Conservation (phyloP, 2,329 filamentous ascomycete genomes). For the Diaporthe citrichinensis region DNA sequence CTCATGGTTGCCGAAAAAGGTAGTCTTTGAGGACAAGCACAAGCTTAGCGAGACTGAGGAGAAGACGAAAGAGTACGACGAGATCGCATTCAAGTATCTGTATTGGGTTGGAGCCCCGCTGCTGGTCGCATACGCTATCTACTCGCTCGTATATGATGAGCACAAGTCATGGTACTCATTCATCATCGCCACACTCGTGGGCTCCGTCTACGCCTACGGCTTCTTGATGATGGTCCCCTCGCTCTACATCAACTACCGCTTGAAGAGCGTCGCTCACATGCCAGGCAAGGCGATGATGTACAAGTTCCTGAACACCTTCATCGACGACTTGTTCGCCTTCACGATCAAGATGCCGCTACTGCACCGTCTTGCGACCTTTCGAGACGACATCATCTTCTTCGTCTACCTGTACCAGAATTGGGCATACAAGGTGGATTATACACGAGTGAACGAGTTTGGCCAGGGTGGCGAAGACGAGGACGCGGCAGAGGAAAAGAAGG, state of each 20-base stretch:
- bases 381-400: conserved; percentile 98
- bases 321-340: conserved; percentile 98
- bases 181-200: conserved; percentile 93
- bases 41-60: conserved; percentile 94
- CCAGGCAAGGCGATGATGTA: conserved; percentile 96
- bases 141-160: conserved; percentile 91
- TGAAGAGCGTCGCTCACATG: conserved; percentile 97
- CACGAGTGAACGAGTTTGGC: conserved; percentile 95
- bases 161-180: conserved; percentile 99
- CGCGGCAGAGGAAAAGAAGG: conserved; percentile 60
- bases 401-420: conserved; percentile 96
- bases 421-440: conserved; percentile 93
- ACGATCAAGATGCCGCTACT: conserved; percentile 99
- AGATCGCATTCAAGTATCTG: conserved; percentile 97
- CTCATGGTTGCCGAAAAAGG: conserved; percentile 81
- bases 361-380: conserved; percentile 90
- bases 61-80: conserved; percentile 98
- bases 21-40: conserved; percentile 97
- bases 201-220: conserved; percentile 96
- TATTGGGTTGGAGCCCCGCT: conserved; percentile 93
- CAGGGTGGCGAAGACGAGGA: conserved; percentile 95
- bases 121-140: conserved; percentile 88
- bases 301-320: conserved; percentile 99
- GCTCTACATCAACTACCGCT: conserved; percentile 98
- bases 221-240: conserved; percentile 99